Percentiles rank a stretch among this genome's conserved stretches.
These are phyloP conservation scores for Sarocladium brachiariae DNA, from an alignment of 2,329 filamentous ascomycete genomes.

Conservation along the genomic window DNA sequence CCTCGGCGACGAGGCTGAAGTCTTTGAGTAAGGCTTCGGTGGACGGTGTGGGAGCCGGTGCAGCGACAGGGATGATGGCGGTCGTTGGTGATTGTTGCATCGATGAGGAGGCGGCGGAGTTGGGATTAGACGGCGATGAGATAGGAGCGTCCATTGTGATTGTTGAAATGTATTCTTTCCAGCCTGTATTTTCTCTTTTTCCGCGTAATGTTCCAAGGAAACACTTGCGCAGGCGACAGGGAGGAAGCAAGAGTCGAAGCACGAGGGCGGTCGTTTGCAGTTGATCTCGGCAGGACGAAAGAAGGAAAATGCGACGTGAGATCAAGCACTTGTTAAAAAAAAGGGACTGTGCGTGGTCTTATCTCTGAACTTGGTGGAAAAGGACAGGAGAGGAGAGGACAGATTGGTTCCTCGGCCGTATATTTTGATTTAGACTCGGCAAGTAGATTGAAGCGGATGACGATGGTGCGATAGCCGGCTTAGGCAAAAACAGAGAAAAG, in stretches of 20 bases:
- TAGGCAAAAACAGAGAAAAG: no score
- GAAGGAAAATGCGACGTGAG: no score
- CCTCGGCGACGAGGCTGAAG: conserved; percentile 82
- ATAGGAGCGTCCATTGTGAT: conserved; percentile 29
- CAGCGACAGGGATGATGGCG: conserved; percentile 18
- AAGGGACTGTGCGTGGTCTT: no score
- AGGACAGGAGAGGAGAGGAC: no score
- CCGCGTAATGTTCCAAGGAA: no score
- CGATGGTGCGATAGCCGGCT: conserved; percentile 1
- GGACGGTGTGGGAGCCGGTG: conserved; percentile 27
- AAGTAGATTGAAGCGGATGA: neutral
- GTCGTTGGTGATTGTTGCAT: conserved; percentile 23
- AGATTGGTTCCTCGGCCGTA: neutral
- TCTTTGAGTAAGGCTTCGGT: conserved; percentile 64
- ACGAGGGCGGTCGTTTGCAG: no score
- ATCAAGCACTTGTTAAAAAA: no score
- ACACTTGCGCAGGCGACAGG: no score
- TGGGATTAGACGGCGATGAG: conserved; percentile 19
- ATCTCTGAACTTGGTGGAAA: no score
- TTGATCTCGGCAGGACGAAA: no score
- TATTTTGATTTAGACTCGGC: neutral
- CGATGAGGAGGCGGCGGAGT: conserved; percentile 20
- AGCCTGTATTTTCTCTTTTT: no score
- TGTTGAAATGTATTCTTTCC: neutral
- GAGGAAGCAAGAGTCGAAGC: no score